phyloP scores from a whole-genome alignment of 345 rosid genomes.

The Chamaenerion angustifolium region DNA sequence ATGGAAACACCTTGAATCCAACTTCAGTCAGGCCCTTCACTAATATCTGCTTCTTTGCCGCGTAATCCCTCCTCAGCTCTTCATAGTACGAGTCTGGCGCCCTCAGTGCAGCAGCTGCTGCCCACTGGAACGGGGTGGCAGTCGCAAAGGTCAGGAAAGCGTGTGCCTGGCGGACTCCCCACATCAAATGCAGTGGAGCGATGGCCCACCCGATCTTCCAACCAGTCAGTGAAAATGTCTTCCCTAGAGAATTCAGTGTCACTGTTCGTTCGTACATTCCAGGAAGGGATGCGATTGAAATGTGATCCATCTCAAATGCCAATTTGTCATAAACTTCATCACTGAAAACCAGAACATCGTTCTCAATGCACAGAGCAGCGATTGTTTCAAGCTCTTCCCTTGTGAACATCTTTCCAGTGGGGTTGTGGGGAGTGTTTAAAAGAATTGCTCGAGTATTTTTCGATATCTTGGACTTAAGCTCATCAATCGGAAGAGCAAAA shows the following conservation, averaged over 20 bases:
- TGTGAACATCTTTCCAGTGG: slow-evolving; percentile 92
- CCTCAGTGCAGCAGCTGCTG: slow-evolving; percentile 51
- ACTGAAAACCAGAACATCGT: slow-evolving; percentile 65
- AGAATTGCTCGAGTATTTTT: slow-evolving; percentile 74
- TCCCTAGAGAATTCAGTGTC: slow-evolving; percentile 84
- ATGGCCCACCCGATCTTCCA: slow-evolving; percentile 99
- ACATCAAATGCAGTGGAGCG: slow-evolving; percentile 73
- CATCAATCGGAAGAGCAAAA: slow-evolving; percentile 55
- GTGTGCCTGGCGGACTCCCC: slow-evolving; percentile 91
- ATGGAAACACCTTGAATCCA: slow-evolving; percentile 80
- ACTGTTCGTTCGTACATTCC: slow-evolving; percentile 87
- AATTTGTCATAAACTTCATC: slow-evolving; percentile 94
- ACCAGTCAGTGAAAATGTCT: slow-evolving; percentile 88
- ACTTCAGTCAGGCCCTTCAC: slow-evolving; percentile 76
- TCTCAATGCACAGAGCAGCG: slow-evolving; percentile 70
- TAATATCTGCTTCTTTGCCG: slow-evolving; percentile 63
- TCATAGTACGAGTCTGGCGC: slow-evolving; percentile 70
- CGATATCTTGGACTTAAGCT: slow-evolving; percentile 58
- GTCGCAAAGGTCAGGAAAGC: slow-evolving; percentile 85
- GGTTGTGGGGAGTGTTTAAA: slow-evolving; percentile 85
- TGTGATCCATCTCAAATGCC: slow-evolving; percentile 85
- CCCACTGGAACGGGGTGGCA: slow-evolving; percentile 74
- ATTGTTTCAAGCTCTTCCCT: slow-evolving; percentile 54
- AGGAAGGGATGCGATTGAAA: slow-evolving; percentile 84
- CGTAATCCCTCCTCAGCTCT: slow-evolving; percentile 68